Conservation (phyloP, 1,139 yeast species). For the Candida mesenterica region DNA sequence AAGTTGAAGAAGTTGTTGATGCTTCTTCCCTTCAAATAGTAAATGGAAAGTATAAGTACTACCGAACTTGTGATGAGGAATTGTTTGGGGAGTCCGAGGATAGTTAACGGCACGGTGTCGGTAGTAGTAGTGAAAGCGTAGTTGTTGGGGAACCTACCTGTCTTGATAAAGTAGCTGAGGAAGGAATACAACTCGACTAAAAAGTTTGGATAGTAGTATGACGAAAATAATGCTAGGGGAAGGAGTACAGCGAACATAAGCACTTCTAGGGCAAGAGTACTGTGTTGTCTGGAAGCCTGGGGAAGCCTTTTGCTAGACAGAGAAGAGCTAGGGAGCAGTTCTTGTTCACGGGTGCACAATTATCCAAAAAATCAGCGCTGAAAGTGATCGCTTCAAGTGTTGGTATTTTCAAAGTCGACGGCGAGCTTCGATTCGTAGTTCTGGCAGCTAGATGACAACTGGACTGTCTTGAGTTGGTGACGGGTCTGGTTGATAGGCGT, state of each 20-base stretch:
- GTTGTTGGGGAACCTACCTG: not conserved
- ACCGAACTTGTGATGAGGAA: conserved; percentile 9
- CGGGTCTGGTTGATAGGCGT: too few species aligned
- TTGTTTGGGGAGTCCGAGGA: conserved; percentile 3
- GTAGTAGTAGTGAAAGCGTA: not conserved
- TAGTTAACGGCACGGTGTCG: not conserved
- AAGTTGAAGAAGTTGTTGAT: not conserved
- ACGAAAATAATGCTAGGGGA: not conserved
- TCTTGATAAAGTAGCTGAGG: not conserved
- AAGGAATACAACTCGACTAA: conserved; percentile 2
- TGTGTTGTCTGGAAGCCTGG: too few species aligned
- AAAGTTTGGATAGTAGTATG: not conserved
- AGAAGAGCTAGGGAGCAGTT: too few species aligned
- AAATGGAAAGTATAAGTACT: conserved; percentile 8
- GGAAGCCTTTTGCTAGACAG: too few species aligned
- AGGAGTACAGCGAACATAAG: conserved; percentile 3
- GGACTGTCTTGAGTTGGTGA: too few species aligned
- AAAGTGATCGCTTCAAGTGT: too few species aligned
- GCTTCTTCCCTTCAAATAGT: conserved; percentile 6
- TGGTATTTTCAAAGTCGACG: too few species aligned
- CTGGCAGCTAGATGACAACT: too few species aligned
- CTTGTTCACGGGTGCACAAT: too few species aligned
- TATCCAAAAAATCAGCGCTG: too few species aligned
- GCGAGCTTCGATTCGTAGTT: too few species aligned
- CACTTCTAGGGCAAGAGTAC: not conserved